Evolutionary conservation across 2,329 filamentous ascomycete genomes (phyloP).

Genomic region (Lizonia empirigonia): DNA sequence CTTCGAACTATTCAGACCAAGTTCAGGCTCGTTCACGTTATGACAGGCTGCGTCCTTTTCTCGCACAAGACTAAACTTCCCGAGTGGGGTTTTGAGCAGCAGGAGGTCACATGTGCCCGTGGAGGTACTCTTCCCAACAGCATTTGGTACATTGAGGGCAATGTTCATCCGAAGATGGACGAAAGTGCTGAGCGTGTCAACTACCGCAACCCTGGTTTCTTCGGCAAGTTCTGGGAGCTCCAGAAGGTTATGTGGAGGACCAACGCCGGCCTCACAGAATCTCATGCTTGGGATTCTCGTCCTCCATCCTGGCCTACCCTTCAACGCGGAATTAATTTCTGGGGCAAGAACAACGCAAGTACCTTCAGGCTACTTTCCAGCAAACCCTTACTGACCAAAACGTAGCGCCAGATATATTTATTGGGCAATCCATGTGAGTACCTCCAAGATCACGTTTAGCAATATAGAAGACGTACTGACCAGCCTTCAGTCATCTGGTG

Average conservation of each 20-base stretch:
- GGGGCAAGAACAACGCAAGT: constrained; percentile 76
- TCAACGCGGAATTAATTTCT: constrained; percentile 97
- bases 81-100: constrained; percentile 96
- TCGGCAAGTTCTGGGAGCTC: constrained; percentile 96
- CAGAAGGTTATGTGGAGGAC: constrained; percentile 99
- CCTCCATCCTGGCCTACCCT: constrained; percentile 92
- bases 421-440: constrained; percentile 72
- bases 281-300: constrained; percentile 96
- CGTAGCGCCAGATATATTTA: constrained; percentile 84
- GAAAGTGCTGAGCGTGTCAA: constrained; percentile 89
- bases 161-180: constrained; percentile 77
- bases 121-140: constrained; percentile 94
- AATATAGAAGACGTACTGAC: background rate
- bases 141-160: constrained; percentile 94
- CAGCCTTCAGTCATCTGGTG: constrained; percentile 74
- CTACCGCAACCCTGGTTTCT: constrained; percentile 91
- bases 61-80: constrained; percentile 99
- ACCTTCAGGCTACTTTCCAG: background rate
- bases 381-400: constrained; percentile 21
- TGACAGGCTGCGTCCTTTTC: constrained; percentile 96
- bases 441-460: background rate
- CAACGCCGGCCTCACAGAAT: constrained; percentile 94
- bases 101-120: constrained; percentile 96
- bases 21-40: constrained; percentile 91
- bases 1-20: constrained; percentile 95